These are phyloP conservation scores for Shiraia bambusicola DNA, from an alignment of 2,329 filamentous ascomycete genomes.

Conservation along the genomic window DNA sequence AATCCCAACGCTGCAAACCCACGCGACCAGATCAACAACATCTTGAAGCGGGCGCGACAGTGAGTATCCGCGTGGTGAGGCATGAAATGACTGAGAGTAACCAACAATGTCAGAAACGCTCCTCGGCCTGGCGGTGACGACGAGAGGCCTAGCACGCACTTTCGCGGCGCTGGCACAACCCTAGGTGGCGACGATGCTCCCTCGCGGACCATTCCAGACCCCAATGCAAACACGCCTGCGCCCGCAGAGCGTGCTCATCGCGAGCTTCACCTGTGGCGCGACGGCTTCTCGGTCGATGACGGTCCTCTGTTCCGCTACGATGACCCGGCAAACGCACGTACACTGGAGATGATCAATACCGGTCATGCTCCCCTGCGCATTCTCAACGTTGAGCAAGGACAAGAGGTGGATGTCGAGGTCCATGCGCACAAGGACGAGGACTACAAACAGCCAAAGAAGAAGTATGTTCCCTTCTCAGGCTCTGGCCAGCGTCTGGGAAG, in stretches of 20 bases:
- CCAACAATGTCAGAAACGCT: constrained; percentile 56
- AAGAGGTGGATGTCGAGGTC: constrained; percentile 77
- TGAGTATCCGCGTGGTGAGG: constrained; percentile 19
- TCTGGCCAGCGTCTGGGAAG: constrained; percentile 73
- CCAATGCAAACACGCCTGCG: constrained; percentile 44
- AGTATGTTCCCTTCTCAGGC: constrained; percentile 74
- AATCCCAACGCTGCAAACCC: constrained; percentile 59
- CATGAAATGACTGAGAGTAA: neutral
- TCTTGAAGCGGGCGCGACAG: constrained; percentile 51
- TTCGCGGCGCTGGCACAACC: constrained; percentile 71
- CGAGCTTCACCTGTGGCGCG: constrained; percentile 75
- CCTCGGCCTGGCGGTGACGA: constrained; percentile 58
- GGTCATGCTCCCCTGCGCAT: constrained; percentile 76
- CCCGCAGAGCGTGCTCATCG: constrained; percentile 61
- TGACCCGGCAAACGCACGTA: constrained; percentile 71
- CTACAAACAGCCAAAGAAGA: constrained; percentile 70
- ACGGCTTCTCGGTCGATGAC: constrained; percentile 84
- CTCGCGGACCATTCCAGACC: constrained; percentile 68
- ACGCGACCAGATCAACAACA: constrained; percentile 53
- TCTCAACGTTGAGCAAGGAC: constrained; percentile 72
- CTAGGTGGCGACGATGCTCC: constrained; percentile 76
- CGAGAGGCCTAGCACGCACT: constrained; percentile 55
- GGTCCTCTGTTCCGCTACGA: constrained; percentile 76
- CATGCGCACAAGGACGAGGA: constrained; percentile 72
- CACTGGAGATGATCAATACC: constrained; percentile 72